Conservation (phyloP, 345 rosid genomes). For the Lenwebbia sp. region DNA sequence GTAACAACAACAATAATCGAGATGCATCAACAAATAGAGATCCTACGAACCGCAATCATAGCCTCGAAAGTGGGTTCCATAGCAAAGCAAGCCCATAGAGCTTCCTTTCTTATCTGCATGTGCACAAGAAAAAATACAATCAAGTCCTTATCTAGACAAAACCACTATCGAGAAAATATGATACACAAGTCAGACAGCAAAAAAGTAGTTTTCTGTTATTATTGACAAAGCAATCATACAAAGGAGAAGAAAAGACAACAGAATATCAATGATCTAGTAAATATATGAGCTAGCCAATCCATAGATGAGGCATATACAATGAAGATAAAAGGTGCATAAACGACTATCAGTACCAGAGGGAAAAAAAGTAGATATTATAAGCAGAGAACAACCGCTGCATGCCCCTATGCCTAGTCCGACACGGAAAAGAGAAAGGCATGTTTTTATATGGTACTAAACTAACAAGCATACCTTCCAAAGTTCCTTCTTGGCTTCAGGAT, state of each 20-base stretch:
- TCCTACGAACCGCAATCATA: constrained; percentile 57
- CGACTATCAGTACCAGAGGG: neutral
- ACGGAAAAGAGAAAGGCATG: neutral
- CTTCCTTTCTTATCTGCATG: constrained; percentile 82
- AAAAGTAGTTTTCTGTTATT: neutral
- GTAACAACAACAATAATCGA: neutral
- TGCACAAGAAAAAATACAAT: neutral
- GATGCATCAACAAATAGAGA: neutral
- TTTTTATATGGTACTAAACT: neutral
- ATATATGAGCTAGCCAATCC: neutral
- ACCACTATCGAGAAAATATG: neutral
- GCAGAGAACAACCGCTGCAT: neutral
- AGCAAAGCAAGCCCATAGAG: constrained; percentile 85
- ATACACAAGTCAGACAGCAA: neutral
- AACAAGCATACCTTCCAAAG: constrained; percentile 64
- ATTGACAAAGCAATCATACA: neutral
- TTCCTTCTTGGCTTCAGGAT: constrained; percentile 76
- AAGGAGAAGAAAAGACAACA: neutral
- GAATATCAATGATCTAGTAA: neutral
- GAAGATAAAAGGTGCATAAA: neutral
- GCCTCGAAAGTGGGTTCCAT: constrained; percentile 83
- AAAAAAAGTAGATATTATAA: too few species aligned
- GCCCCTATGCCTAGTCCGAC: neutral
- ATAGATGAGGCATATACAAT: neutral
- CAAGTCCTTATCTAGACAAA: neutral